Evolutionary conservation across 805 yeast species (phyloP).

Genomic region (Teunomyces gatunensis): DNA sequence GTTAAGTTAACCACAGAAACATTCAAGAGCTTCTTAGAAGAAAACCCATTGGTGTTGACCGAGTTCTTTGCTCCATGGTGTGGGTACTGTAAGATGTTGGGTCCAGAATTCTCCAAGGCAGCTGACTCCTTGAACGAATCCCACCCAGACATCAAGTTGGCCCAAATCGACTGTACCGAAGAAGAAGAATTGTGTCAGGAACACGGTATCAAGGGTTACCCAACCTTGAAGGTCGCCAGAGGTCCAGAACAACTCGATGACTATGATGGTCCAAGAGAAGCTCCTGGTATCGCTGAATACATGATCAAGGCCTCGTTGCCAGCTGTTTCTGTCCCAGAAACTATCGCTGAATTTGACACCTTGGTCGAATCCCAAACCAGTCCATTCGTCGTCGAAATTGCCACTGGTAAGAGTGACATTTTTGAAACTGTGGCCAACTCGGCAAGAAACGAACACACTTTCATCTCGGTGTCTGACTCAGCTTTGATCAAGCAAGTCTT

Average conservation of each 20-base stretch:
- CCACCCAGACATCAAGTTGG: conserved; percentile 62
- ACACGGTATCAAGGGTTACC: conserved; percentile 76
- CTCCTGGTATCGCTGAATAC: conserved; percentile 72
- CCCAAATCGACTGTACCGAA: conserved; percentile 83
- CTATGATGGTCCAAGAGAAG: conserved; percentile 82
- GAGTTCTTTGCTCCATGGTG: conserved; percentile 98
- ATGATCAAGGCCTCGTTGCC: conserved; percentile 85
- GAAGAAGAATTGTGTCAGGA: conserved; percentile 68
- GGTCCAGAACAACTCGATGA: conserved; percentile 49
- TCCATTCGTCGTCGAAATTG: conserved; percentile 56
- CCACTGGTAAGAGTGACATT: conserved; percentile 20
- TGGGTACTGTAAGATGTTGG: conserved; percentile 89
- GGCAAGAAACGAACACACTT: conserved; percentile 62
- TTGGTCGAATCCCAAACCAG: conserved; percentile 48
- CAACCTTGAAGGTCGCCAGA: conserved; percentile 76
- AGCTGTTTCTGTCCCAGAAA: conserved; percentile 46
- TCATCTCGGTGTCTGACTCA: conserved; percentile 48
- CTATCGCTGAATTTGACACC: conserved; percentile 49
- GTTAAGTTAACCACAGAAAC: conserved; percentile 68
- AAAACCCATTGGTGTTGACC: conserved; percentile 76
- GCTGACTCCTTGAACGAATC: conserved; percentile 56
- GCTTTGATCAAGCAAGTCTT: conserved; percentile 39
- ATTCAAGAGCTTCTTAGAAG: conserved; percentile 63
- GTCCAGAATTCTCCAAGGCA: conserved; percentile 76
- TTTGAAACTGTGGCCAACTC: conserved; percentile 60